These are phyloP conservation scores for Globisporangium spiculum DNA, from an alignment of 352 stramenopile species.

Conservation along the genomic window DNA sequence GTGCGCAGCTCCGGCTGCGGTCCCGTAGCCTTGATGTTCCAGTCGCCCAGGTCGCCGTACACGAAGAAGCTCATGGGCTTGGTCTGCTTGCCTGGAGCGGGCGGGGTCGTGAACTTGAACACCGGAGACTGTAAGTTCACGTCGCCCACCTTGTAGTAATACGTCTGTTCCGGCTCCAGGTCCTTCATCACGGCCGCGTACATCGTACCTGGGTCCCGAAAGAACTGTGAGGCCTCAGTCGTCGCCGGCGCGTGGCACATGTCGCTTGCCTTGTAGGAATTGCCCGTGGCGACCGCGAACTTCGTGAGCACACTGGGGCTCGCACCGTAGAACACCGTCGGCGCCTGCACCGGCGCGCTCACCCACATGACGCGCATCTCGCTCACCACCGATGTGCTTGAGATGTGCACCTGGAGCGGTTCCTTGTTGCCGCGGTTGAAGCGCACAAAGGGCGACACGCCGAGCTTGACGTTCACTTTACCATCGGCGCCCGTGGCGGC, in stretches of 20 bases:
- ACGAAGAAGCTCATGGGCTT: constrained; percentile 52
- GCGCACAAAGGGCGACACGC: constrained; percentile 21
- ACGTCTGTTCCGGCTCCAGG: constrained; percentile 14
- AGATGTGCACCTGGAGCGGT: constrained; percentile 22
- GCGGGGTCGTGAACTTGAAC: constrained; percentile 22
- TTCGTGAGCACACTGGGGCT: not conserved
- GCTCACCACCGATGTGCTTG: constrained; percentile 5
- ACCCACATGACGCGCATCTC: constrained; percentile 61
- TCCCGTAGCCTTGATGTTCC: constrained; percentile 12
- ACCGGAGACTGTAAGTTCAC: constrained; percentile 5
- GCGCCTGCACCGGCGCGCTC: constrained; percentile 35
- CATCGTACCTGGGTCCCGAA: constrained; percentile 24
- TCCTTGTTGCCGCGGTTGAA: constrained; percentile 22
- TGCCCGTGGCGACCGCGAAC: constrained; percentile 5
- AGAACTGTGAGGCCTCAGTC: constrained; percentile 14
- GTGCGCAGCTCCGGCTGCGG: constrained; percentile 18
- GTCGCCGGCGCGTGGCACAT: constrained; percentile 31
- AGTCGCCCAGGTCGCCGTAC: constrained; percentile 66
- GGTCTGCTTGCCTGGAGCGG: constrained; percentile 10
- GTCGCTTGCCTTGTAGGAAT: constrained; percentile 18
- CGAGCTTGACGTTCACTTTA: constrained; percentile 23
- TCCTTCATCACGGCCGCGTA: constrained; percentile 20
- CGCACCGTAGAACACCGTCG: constrained; percentile 37
- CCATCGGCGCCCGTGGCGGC: constrained; percentile 20
- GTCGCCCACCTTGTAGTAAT: constrained; percentile 28